Percentiles rank a stretch among this genome's conserved stretches.
Conservation (phyloP, 306 rosid genomes). For the Cicer chorassanicum region DNA sequence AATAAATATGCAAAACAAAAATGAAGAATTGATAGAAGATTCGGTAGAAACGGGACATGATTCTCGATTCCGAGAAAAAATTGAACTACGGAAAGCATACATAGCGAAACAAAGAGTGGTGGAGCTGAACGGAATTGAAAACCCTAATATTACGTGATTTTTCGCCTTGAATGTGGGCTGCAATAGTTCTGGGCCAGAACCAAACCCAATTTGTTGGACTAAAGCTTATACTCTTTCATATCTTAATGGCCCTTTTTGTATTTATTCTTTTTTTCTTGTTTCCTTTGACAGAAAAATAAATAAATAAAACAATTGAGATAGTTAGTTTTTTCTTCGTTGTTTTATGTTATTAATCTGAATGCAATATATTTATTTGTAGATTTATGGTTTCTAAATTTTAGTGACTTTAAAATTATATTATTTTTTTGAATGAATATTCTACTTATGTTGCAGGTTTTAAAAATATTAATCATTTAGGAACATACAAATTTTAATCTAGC, state of each 20-base stretch:
- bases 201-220: neutral
- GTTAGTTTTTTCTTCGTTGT: neutral
- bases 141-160: neutral
- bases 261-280: no score
- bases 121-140: neutral
- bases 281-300: no score
- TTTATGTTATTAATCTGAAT: no score
- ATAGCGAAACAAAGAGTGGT: neutral
- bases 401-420: no score
- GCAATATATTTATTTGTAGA: no score
- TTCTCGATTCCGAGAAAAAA: neutral
- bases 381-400: no score
- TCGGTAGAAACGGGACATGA: neutral
- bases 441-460: no score
- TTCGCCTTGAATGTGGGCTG: neutral
- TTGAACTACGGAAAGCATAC: neutral
- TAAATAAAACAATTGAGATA: no score
- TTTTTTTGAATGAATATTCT: no score
- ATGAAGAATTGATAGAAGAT: neutral
- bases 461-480: no score
- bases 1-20: neutral
- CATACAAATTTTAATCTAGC: no score
- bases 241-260: no score
- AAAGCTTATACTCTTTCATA: neutral
- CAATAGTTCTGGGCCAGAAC: neutral